These are phyloP conservation scores for Stemphylium lycopersici DNA, from an alignment of 2,329 filamentous ascomycete genomes.

Conservation along the genomic window DNA sequence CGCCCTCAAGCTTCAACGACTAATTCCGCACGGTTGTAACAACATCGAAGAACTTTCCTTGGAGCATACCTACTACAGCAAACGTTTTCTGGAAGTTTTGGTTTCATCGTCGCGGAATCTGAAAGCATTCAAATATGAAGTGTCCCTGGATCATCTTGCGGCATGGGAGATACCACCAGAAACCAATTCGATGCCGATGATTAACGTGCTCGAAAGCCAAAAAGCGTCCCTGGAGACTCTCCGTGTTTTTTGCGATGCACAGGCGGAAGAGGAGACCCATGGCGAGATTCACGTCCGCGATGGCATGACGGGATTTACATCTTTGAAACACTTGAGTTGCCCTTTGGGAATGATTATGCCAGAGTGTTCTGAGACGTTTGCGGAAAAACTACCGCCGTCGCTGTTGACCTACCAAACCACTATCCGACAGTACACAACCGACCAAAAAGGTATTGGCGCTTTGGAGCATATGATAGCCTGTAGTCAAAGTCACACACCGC, in stretches of 20 bases:
- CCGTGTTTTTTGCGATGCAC: conserved; percentile 7
- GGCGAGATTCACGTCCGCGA: conserved; percentile 3
- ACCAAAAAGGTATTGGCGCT: conserved; percentile 14
- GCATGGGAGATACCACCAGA: conserved; percentile 4
- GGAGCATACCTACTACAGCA: conserved; percentile 15
- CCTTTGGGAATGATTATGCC: conserved; percentile 15
- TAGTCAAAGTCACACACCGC: conserved; percentile 10
- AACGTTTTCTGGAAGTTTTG: conserved; percentile 18
- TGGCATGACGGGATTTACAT: conserved; percentile 18
- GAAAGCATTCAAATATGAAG: conserved; percentile 23
- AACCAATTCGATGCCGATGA: conserved; percentile 2
- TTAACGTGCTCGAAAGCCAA: conserved; percentile 17
- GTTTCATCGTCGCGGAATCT: conserved; percentile 22
- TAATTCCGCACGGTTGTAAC: conserved; percentile 23
- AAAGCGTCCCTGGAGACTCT: conserved; percentile 19
- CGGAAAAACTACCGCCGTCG: conserved; percentile 19
- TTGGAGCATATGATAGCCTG: conserved; percentile 21
- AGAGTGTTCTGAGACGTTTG: conserved; percentile 10
- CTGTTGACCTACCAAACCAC: conserved; percentile 15
- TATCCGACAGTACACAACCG: conserved; percentile 6
- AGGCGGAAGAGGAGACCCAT: not conserved
- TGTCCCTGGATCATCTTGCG: conserved; percentile 1
- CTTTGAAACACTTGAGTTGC: conserved; percentile 19
- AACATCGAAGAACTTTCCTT: conserved; percentile 26
- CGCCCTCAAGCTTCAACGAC: conserved; percentile 14